Conservation (phyloP, 1,139 yeast species). For the Saccharomyces hybrid region DNA sequence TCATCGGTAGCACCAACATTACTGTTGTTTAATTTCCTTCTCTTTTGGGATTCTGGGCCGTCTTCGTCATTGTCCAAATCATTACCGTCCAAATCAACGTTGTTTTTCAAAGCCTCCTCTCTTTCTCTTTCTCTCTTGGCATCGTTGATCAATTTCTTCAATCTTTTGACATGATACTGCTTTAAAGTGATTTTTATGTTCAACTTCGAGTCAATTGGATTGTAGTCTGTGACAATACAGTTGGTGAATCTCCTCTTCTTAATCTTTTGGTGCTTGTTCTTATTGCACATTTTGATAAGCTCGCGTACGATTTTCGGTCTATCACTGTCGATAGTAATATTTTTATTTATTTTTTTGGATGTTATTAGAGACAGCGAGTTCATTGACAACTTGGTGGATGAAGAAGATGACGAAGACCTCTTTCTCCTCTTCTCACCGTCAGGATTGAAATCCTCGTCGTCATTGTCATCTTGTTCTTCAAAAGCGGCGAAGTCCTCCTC, state of each 20-base stretch:
- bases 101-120: constrained; percentile 10
- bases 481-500: constrained; percentile 9
- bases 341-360: constrained; percentile 7
- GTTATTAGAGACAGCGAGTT: neutral
- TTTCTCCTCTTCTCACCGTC: constrained; percentile 14
- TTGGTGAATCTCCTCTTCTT: constrained; percentile 31
- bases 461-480: constrained; percentile 20
- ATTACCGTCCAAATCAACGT: constrained; percentile 5
- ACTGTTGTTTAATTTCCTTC: constrained; percentile 3
- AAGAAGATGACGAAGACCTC: constrained; percentile 5
- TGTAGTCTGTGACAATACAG: constrained; percentile 23
- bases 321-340: constrained; percentile 22
- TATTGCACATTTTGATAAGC: constrained; percentile 25
- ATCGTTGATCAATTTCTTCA: constrained; percentile 26
- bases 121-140: constrained; percentile 20
- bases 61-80: neutral
- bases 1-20: constrained; percentile 4
- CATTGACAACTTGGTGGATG: constrained; percentile 1
- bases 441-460: constrained; percentile 25
- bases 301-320: constrained; percentile 24
- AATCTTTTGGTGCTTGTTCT: constrained; percentile 24
- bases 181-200: constrained; percentile 28
- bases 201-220: constrained; percentile 15
- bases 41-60: constrained; percentile 4
- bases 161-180: constrained; percentile 28